These are phyloP conservation scores for Erigeron philadelphicus DNA, from an alignment of 140 eudicot species.

Conservation along the genomic window DNA sequence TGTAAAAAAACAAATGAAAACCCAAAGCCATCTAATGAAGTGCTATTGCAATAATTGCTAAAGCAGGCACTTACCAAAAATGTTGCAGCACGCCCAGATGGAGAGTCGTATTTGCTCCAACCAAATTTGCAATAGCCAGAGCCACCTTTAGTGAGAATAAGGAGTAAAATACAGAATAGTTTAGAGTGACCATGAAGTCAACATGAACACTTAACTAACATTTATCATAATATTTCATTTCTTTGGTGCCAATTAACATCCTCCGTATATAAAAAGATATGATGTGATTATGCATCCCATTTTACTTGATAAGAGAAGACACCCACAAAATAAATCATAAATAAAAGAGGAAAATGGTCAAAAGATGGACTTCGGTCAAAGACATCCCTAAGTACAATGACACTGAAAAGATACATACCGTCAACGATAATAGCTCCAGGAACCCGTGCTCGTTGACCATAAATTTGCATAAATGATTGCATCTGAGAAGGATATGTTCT, in stretches of 20 bases:
- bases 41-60: neutral
- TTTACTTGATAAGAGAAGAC: neutral
- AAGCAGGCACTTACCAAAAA: conserved; percentile 55
- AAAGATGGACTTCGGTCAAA: neutral
- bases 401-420: conserved; percentile 37
- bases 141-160: conserved; percentile 55
- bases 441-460: conserved; percentile 56
- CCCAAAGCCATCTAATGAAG: neutral
- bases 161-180: conserved; percentile 4
- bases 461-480: conserved; percentile 66
- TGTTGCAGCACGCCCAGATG: conserved; percentile 87
- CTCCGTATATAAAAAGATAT: neutral
- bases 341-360: neutral
- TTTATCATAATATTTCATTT: conserved; percentile 13
- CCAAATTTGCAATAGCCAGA: conserved; percentile 97
- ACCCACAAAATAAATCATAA: neutral
- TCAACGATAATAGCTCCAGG: conserved; percentile 83
- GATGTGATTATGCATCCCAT: neutral
- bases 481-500: conserved; percentile 49
- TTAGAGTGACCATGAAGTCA: conserved; percentile 5
- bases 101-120: conserved; percentile 82
- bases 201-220: conserved; percentile 7
- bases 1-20: neutral
- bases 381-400: neutral
- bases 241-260: conserved; percentile 2